phyloP scores from a whole-genome alignment of 163 green algal species.

The Prototheca cutis region DNA sequence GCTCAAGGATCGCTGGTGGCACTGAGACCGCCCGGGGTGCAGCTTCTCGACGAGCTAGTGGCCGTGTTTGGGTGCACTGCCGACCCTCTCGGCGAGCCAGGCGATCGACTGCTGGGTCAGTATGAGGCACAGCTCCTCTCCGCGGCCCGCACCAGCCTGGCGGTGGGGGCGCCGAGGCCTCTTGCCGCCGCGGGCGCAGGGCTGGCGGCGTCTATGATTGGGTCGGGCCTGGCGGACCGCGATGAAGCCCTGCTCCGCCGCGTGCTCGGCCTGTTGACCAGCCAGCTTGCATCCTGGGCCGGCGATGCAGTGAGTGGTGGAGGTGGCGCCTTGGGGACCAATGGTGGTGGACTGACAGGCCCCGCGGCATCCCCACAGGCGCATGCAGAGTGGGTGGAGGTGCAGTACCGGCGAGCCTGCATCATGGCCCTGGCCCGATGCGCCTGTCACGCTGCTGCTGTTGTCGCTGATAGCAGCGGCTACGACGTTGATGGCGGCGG shows the following conservation, averaged over 20 bases:
- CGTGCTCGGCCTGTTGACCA: slow-evolving; percentile 52
- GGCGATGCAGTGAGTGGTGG: background rate
- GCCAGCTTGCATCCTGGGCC: slow-evolving; percentile 2
- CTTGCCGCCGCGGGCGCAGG: slow-evolving; percentile 44
- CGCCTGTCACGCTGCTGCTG: background rate
- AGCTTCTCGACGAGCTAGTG: slow-evolving; percentile 43
- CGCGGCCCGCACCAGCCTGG: slow-evolving; percentile 43
- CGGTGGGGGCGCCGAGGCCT: slow-evolving; percentile 25
- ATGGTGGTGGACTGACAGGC: background rate
- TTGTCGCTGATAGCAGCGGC: no score
- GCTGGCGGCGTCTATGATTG: slow-evolving; percentile 56
- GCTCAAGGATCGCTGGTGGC: slow-evolving; percentile 44
- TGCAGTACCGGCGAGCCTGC: slow-evolving; percentile 24
- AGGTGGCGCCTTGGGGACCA: background rate
- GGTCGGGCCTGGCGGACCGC: slow-evolving; percentile 41
- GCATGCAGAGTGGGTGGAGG: slow-evolving; percentile 66
- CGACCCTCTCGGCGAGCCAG: slow-evolving; percentile 42
- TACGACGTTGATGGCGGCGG: no score
- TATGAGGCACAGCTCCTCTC: slow-evolving; percentile 73
- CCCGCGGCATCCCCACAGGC: background rate
- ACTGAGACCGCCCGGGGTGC: slow-evolving; percentile 48
- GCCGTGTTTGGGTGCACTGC: slow-evolving; percentile 34
- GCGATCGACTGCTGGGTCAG: slow-evolving; percentile 59
- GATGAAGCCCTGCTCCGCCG: slow-evolving; percentile 47
- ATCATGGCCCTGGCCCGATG: background rate